Evolutionary conservation across 768 basidiomycete species (phyloP).

Genomic region (Phaeolepiota aurea): DNA sequence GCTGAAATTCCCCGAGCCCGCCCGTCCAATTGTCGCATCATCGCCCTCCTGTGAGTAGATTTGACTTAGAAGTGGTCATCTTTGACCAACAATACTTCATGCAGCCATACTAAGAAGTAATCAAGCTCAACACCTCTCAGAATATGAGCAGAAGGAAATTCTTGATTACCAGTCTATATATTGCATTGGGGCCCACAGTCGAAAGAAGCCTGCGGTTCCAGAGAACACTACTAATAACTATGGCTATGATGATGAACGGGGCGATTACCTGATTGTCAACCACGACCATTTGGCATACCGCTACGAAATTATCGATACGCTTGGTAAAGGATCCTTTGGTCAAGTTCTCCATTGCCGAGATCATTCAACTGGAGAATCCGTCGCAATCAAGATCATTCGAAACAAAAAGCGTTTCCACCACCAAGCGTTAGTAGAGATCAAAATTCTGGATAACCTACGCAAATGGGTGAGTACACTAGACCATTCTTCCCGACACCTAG

Average conservation of each 20-base stretch:
- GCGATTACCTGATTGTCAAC: constrained; percentile 87
- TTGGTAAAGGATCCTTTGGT: constrained; percentile 98
- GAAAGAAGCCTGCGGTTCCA: constrained; percentile 74
- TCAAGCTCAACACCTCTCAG: constrained; percentile 67
- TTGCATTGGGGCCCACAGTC: constrained; percentile 69
- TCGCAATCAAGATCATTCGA: constrained; percentile 97
- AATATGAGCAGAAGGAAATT: constrained; percentile 88
- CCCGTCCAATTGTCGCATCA: constrained; percentile 54
- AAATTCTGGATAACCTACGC: constrained; percentile 90
- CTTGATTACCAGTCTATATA: constrained; percentile 82
- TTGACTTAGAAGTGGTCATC: constrained; percentile 1
- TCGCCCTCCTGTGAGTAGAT: constrained; percentile 60
- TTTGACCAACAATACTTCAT: constrained; percentile 2
- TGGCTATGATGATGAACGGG: constrained; percentile 96
- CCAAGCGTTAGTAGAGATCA: constrained; percentile 98
- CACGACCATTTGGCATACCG: constrained; percentile 94
- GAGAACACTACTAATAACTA: constrained; percentile 79
- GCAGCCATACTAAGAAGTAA: constrained; percentile 59
- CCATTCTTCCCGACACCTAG: background rate
- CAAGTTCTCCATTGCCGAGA: constrained; percentile 95
- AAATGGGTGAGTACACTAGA: constrained; percentile 86
- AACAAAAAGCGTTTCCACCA: constrained; percentile 99
- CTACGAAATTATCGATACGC: constrained; percentile 88
- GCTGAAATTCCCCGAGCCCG: constrained; percentile 89
- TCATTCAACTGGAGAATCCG: constrained; percentile 90